phyloP scores from a whole-genome alignment of 148 eudicot species.

The Drosera capensis region DNA sequence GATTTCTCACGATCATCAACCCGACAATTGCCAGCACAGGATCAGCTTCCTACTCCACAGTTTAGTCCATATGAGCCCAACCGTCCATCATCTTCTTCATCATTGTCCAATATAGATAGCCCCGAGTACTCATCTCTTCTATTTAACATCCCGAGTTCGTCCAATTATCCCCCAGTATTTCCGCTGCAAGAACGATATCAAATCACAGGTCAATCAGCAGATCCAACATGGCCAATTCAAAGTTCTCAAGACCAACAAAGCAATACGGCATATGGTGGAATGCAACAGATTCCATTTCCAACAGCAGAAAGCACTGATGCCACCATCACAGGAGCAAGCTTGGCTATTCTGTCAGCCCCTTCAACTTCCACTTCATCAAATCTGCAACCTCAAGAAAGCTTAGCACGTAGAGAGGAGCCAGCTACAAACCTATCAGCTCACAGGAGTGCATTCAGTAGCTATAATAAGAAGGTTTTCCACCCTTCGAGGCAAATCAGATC shows the following conservation, averaged over 20 bases:
- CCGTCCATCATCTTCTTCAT: constrained; percentile 36
- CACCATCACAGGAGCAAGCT: constrained; percentile 41
- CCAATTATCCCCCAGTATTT: neutral
- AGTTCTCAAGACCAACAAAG: constrained; percentile 10
- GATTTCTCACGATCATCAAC: constrained; percentile 10
- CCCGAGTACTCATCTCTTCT: constrained; percentile 28
- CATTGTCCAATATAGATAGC: constrained; percentile 44
- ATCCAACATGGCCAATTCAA: constrained; percentile 8
- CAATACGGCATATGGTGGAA: constrained; percentile 7
- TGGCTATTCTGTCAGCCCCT: constrained; percentile 38
- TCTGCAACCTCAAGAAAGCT: neutral
- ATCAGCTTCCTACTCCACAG: constrained; percentile 10
- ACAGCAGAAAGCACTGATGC: constrained; percentile 34
- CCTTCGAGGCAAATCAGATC: constrained; percentile 1
- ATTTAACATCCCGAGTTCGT: constrained; percentile 12
- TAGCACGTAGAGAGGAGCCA: neutral
- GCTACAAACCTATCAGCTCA: neutral
- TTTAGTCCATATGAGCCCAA: constrained; percentile 15
- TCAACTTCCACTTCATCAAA: constrained; percentile 11
- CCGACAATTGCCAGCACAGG: neutral
- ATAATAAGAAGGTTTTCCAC: constrained; percentile 2
- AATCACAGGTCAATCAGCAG: neutral
- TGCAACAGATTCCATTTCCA: constrained; percentile 12
- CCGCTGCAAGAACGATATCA: constrained; percentile 4
- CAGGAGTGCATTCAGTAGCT: constrained; percentile 46